A percentile compares a stretch with the other conserved stretches of the same genome.
Conservation (phyloP, 129 eudicot species). For the Chrysanthemum lavandulifolium region DNA sequence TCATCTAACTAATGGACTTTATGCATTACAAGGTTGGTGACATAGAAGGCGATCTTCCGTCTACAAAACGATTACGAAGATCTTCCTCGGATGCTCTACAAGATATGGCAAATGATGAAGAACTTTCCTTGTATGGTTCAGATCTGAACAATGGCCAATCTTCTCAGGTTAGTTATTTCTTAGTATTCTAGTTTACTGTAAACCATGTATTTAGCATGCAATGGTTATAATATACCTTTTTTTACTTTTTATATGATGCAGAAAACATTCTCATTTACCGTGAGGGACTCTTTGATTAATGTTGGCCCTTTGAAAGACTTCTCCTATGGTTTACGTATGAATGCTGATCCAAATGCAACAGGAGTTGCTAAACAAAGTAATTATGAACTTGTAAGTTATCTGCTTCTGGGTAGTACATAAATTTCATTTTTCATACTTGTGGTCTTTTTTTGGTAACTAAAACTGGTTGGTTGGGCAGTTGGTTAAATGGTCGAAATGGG, state of each 20-base stretch:
- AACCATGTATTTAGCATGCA: not conserved
- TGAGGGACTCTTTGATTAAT: slow-evolving; percentile 88
- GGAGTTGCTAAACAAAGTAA: slow-evolving; percentile 94
- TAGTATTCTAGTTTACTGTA: slow-evolving; percentile 1
- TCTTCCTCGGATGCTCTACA: slow-evolving; percentile 94
- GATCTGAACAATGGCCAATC: slow-evolving; percentile 76
- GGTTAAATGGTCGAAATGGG: not conserved
- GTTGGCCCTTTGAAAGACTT: slow-evolving; percentile 97
- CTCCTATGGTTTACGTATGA: slow-evolving; percentile 79
- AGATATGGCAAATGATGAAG: slow-evolving; percentile 84
- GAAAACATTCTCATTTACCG: slow-evolving; percentile 91
- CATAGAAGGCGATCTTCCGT: slow-evolving; percentile 76
- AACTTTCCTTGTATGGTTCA: slow-evolving; percentile 84
- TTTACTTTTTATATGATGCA: slow-evolving; percentile 33
- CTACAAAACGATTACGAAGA: slow-evolving; percentile 66
- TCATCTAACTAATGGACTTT: not conserved
- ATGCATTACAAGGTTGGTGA: slow-evolving; percentile 63
- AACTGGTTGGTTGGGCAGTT: not conserved
- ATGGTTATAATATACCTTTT: slow-evolving; percentile 3
- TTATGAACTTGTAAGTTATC: slow-evolving; percentile 83
- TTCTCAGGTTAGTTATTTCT: slow-evolving; percentile 59
- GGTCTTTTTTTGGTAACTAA: not conserved
- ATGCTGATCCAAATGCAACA: slow-evolving; percentile 78
- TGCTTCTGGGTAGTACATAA: slow-evolving; percentile 18
- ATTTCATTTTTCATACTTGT: slow-evolving; percentile 3